A percentile compares a stretch with the other conserved stretches of the same genome.
Evolutionary conservation across 345 rosid genomes (phyloP).

Genomic region (Brassica napus): Da-Ae NC_063448.1:12238001-12238500

Average conservation of each 20-base stretch:
- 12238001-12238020: conserved; percentile 9
- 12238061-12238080: conserved; percentile 34
- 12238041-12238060: conserved; percentile 38
- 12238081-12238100: conserved; percentile 38
- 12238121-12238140: conserved; percentile 33
- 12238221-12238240: conserved; percentile 1
- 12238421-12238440: conserved; percentile 28
- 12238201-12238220: not conserved
- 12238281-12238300: conserved; percentile 13
- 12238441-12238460: not conserved
- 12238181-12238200: conserved; percentile 20
- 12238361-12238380: conserved; percentile 10
- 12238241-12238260: conserved; percentile 33
- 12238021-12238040: conserved; percentile 36
- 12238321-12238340: too few species aligned
- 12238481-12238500: not conserved
- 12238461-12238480: not conserved
- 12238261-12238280: conserved; percentile 36
- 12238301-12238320: too few species aligned
- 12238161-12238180: conserved; percentile 27
- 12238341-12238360: not conserved
- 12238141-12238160: conserved; percentile 32
- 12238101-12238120: conserved; percentile 26
- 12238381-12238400: conserved; percentile 7
- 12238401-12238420: conserved; percentile 16